These are phyloP conservation scores for Oidiodendron maius DNA, from an alignment of 495 filamentous ascomycete species.

Conservation along the genomic window DNA sequence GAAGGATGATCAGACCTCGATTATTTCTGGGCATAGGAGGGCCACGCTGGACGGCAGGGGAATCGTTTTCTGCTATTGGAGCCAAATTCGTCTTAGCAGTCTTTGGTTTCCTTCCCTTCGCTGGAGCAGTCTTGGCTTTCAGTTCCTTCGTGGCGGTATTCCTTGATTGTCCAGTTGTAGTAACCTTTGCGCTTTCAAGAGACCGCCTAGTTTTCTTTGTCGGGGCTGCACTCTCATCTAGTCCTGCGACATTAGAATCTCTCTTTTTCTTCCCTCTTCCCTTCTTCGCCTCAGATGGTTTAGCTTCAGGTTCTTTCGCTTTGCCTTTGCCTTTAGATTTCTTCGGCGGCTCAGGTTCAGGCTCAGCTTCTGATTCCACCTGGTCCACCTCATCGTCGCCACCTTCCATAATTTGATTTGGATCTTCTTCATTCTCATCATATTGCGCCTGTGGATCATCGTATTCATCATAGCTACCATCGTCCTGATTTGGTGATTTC, in stretches of 20 bases:
- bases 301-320: conserved; percentile 17
- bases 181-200: conserved; percentile 14
- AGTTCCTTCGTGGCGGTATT: not conserved
- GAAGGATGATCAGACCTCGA: conserved; percentile 64
- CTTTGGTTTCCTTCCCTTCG: not conserved
- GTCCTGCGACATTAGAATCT: conserved; percentile 14
- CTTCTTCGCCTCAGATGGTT: conserved; percentile 25
- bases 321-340: conserved; percentile 30
- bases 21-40: conserved; percentile 46
- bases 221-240: conserved; percentile 19
- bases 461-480: too few species aligned
- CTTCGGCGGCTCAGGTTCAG: conserved; percentile 16
- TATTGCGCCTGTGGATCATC: too few species aligned
- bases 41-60: conserved; percentile 30
- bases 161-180: conserved; percentile 8
- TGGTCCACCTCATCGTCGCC: conserved; percentile 11
- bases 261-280: conserved; percentile 20
- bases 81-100: conserved; percentile 11
- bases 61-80: conserved; percentile 24
- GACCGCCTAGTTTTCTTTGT: conserved; percentile 27
- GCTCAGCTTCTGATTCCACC: conserved; percentile 8
- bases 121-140: conserved; percentile 1
- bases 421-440: conserved; percentile 14
- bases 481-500: too few species aligned
- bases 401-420: conserved; percentile 15